Conservation (phyloP, 106 monocot genomes). For the Alisma plantagoaquatica region DNA sequence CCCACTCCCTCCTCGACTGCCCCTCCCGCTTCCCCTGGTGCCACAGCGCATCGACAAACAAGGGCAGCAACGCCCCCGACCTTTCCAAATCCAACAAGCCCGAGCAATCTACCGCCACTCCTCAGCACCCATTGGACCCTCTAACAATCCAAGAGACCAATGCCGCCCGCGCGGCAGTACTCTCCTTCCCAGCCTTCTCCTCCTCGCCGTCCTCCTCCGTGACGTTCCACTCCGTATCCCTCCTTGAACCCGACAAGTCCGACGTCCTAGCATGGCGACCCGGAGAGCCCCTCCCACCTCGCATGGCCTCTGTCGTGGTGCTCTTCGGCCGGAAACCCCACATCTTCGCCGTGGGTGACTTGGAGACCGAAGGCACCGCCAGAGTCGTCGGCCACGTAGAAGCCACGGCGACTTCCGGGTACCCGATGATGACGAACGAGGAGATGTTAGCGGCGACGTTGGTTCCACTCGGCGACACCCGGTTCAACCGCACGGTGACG, state of each 20-base stretch:
- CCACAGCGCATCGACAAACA: conserved; percentile 7
- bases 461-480: conserved; percentile 45
- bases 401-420: conserved; percentile 39
- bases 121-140: conserved; percentile 72
- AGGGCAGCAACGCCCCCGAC: conserved; percentile 7
- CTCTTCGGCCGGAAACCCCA: conserved; percentile 25
- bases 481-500: conserved; percentile 46
- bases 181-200: conserved; percentile 48
- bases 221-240: conserved; percentile 64
- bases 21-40: conserved; percentile 15
- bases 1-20: conserved; percentile 16
- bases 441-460: conserved; percentile 40
- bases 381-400: conserved; percentile 8
- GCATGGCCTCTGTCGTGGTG: conserved; percentile 34
- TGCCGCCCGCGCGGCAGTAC: conserved; percentile 37
- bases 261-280: conserved; percentile 28
- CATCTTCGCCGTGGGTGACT: conserved; percentile 32
- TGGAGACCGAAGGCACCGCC: conserved; percentile 18
- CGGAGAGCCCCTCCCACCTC: conserved; percentile 27
- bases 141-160: conserved; percentile 49
- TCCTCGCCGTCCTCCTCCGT: conserved; percentile 57
- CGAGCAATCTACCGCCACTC: conserved; percentile 26
- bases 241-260: conserved; percentile 58
- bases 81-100: background rate
- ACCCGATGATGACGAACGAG: conserved; percentile 66